phyloP scores from a whole-genome alignment of 2,329 filamentous ascomycete species.

The Penicillium sp. region DNA sequence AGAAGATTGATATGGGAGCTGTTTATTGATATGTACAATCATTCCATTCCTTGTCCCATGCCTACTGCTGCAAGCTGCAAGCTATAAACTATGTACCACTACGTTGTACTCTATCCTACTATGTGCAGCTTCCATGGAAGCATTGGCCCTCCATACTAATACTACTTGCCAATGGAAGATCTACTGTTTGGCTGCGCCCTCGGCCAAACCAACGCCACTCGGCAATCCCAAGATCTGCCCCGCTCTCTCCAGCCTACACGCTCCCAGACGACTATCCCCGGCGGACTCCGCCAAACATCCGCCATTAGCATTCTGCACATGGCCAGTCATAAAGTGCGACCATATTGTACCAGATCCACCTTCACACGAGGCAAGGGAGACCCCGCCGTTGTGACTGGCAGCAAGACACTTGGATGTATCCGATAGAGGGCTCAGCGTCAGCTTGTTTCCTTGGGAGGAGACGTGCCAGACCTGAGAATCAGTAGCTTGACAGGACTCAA shows the following conservation, averaged over 20 bases:
- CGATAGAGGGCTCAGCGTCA: constrained; percentile 44
- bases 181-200: background rate
- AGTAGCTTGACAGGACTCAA: constrained; percentile 42
- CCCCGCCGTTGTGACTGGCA: constrained; percentile 13
- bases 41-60: too few relatives aligned
- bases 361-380: constrained; percentile 19
- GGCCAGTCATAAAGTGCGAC: constrained; percentile 51
- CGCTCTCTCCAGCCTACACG: constrained; percentile 46
- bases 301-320: constrained; percentile 42
- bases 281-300: constrained; percentile 46
- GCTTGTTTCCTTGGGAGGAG: constrained; percentile 34
- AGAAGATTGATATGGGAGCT: too few relatives aligned
- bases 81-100: background rate
- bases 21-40: background rate
- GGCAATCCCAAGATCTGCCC: constrained; percentile 54
- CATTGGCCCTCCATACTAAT: background rate
- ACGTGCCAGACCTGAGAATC: constrained; percentile 50
- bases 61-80: too few relatives aligned
- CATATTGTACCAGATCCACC: constrained; percentile 41
- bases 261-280: constrained; percentile 23
- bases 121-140: background rate
- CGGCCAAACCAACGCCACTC: constrained; percentile 37
- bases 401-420: constrained; percentile 39
- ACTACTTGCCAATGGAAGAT: background rate
- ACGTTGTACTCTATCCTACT: background rate